Conservation (phyloP, 2,329 filamentous ascomycete species). For the Colletotrichum zoysiae region DNA sequence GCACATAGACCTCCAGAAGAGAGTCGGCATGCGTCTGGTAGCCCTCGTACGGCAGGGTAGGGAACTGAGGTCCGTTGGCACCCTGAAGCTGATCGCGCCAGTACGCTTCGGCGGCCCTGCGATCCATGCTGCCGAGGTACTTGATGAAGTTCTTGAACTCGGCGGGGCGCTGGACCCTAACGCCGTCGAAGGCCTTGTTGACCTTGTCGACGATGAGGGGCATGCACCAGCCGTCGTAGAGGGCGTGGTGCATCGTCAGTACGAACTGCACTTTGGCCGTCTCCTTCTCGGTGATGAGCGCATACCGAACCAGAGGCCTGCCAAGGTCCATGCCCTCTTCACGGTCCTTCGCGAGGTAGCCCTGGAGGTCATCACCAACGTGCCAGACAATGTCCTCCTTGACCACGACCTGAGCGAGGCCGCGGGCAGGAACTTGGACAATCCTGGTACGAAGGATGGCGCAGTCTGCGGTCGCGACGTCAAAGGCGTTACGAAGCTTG, state of each 20-base stretch:
- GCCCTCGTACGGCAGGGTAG: conserved; percentile 58
- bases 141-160: conserved; percentile 64
- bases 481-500: conserved; percentile 58
- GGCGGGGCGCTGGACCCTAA: conserved; percentile 51
- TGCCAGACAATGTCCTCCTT: conserved; percentile 54
- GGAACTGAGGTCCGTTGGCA: conserved; percentile 61
- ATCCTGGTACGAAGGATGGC: conserved; percentile 64
- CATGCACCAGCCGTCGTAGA: conserved; percentile 71
- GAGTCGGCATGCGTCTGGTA: conserved; percentile 66
- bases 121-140: conserved; percentile 57
- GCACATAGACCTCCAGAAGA: conserved; percentile 65
- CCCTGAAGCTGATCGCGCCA: conserved; percentile 62
- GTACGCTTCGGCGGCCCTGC: conserved; percentile 56
- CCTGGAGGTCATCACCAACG: conserved; percentile 51
- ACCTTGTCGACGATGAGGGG: conserved; percentile 62
- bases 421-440: conserved; percentile 58
- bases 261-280: conserved; percentile 58
- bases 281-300: conserved; percentile 52
- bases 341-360: conserved; percentile 57
- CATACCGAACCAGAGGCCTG: conserved; percentile 60
- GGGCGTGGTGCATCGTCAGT: conserved; percentile 67
- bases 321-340: conserved; percentile 59
- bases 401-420: conserved; percentile 62
- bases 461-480: conserved; percentile 52
- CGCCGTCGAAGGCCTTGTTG: conserved; percentile 57